Conservation (phyloP, 2,329 filamentous ascomycete species). For the Monilinia aucupariae region DNA sequence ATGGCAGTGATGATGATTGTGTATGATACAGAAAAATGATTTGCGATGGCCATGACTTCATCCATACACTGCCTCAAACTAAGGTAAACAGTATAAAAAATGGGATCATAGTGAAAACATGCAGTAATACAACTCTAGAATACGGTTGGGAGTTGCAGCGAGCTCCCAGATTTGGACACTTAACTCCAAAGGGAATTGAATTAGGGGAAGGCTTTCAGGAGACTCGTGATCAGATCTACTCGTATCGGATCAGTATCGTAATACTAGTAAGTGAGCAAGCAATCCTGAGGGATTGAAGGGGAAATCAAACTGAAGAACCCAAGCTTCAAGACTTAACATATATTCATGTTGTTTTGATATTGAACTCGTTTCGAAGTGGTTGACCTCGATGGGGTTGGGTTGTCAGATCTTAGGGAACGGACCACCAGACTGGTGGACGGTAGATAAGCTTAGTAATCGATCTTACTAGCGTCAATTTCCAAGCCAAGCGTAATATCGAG, state of each 20-base stretch:
- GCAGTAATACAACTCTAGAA: conserved; percentile 13
- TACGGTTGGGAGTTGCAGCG: conserved; percentile 3
- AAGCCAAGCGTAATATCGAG: too few relatives aligned
- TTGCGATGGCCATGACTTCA: conserved; percentile 12
- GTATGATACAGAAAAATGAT: conserved; percentile 13
- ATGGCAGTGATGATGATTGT: not conserved
- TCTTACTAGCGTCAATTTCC: too few relatives aligned
- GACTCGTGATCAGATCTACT: too few relatives aligned
- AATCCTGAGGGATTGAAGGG: too few relatives aligned
- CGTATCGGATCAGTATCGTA: not conserved
- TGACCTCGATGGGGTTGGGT: too few relatives aligned
- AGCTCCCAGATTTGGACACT: conserved; percentile 7
- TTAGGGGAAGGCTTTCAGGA: not conserved
- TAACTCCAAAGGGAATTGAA: conserved; percentile 10
- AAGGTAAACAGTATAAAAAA: conserved; percentile 17
- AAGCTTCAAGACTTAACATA: too few relatives aligned
- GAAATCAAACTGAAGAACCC: too few relatives aligned
- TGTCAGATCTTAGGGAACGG: too few relatives aligned
- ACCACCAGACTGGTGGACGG: too few relatives aligned
- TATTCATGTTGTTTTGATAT: too few relatives aligned
- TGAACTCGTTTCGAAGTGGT: too few relatives aligned
- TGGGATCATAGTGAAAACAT: conserved; percentile 17
- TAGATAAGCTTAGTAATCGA: too few relatives aligned
- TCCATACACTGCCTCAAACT: conserved; percentile 15
- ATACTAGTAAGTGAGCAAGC: not conserved